Base-by-base conservation (phyloP, 2,329 filamentous ascomycete genomes). In the Penicillium vulpinum region DNA sequence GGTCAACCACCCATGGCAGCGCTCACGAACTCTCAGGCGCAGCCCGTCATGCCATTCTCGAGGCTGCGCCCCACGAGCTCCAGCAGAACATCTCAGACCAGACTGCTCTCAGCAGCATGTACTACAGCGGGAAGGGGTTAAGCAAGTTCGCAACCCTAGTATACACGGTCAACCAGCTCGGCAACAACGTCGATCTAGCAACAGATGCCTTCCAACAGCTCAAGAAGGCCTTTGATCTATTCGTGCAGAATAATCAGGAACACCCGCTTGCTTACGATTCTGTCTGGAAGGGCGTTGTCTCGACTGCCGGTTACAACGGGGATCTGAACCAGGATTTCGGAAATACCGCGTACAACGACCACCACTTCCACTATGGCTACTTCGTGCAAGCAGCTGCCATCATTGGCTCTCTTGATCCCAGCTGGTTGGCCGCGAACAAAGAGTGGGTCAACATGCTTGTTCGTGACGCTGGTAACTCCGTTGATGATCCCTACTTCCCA, bases 341-440 rank as follows among this genome's bases (percentile, higher is more conserved):
- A 61, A 97, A 97, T 73, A 90, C 77, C 65, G 88, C 90, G 68
- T 92, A 90, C 68, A 79, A 85, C 57, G 83, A 85, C 62, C 83
- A 87, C 63, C 84, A 86, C 65, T 85, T 86, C 70, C 84, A 87
- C 67, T 85, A 82, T 56, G 91, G 91, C 31, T 97, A 97, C 70
- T 94, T 95, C 73, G 88, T 97, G 61, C 89, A 95, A 55, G 81
- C 92, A 0, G 92, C 91, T 0, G 90, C 93, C 1, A 83, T 94
- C 7, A 91, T 97, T 56, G 92, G 85, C 0, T 83, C 89, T 51
- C 78, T 97, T 5, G 91, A 96, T 63, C 85, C 87, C 0, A 75
- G 71, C 3, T 97, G 92, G 92, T 75, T 93, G 8, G 74, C 78
- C 16, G 78, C 80, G 18, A 95, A 96, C 74, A 86, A 85, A 67